Evolutionary conservation across 192 early-diverging fungal species (phyloP).

Genomic region (Coemansia sp.): DNA sequence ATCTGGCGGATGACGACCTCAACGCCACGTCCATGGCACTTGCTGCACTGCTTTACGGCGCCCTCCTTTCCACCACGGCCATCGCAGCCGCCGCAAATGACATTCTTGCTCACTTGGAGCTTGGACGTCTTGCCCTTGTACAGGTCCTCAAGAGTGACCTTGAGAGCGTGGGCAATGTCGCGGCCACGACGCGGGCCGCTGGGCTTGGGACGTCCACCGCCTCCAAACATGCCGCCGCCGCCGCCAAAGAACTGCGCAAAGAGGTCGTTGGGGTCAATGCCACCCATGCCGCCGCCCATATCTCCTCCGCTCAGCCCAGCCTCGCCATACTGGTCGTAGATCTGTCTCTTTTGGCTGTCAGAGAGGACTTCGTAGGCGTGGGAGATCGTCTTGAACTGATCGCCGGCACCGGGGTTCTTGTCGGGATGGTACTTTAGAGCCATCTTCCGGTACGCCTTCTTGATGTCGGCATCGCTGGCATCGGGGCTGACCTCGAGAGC

Average conservation of each 20-base stretch:
- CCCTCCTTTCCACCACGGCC: slow-evolving; percentile 97
- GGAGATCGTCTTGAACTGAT: slow-evolving; percentile 98
- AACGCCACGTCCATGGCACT: slow-evolving; percentile 91
- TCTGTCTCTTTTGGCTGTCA: slow-evolving; percentile 84
- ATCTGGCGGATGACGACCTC: slow-evolving; percentile 91
- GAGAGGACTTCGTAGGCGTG: slow-evolving; percentile 98
- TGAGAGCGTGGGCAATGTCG: slow-evolving; percentile 84
- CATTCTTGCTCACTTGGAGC: slow-evolving; percentile 94
- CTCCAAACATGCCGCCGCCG: slow-evolving; percentile 75
- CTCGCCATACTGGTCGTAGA: slow-evolving; percentile 93
- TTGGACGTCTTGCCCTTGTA: slow-evolving; percentile 94
- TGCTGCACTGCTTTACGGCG: slow-evolving; percentile 79
- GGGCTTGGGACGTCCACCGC: slow-evolving; percentile 65
- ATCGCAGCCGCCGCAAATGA: slow-evolving; percentile 90
- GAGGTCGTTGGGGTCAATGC: slow-evolving; percentile 90
- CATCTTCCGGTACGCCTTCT: slow-evolving; percentile 98
- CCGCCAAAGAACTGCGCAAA: slow-evolving; percentile 98
- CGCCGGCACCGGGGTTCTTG: slow-evolving; percentile 81
- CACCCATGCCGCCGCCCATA: slow-evolving; percentile 66
- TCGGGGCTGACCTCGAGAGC: slow-evolving; percentile 77
- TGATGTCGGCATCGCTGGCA: slow-evolving; percentile 84
- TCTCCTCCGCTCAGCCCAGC: slow-evolving; percentile 86
- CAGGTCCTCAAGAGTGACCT: slow-evolving; percentile 90
- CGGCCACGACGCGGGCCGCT: slow-evolving; percentile 94
- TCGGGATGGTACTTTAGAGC: slow-evolving; percentile 76